A percentile compares a stretch with the other conserved stretches of the same genome.
phyloP scores from a whole-genome alignment of 371 early-diverging fungal genomes.

The Haplosporangium sp. region DNA sequence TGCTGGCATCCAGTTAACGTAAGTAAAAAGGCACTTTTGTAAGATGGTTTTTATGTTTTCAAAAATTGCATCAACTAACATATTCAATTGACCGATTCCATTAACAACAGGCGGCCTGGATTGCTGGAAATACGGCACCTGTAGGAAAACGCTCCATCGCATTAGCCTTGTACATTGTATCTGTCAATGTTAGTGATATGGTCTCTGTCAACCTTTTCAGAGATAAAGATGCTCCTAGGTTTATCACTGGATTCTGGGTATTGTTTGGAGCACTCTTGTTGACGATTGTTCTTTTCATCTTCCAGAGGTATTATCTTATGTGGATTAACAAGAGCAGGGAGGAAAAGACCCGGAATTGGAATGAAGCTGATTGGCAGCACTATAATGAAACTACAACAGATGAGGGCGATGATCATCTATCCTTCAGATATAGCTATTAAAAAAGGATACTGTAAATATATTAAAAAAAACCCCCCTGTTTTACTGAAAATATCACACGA shows the following conservation, averaged over 20 bases:
- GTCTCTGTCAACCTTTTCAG: constrained; percentile 61
- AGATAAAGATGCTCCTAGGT: constrained; percentile 45
- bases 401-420: constrained; percentile 48
- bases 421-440: constrained; percentile 44
- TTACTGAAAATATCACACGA: too few species aligned
- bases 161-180: constrained; percentile 58
- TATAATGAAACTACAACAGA: constrained; percentile 46
- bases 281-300: constrained; percentile 49
- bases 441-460: not conserved
- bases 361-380: constrained; percentile 34
- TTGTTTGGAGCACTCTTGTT: constrained; percentile 38
- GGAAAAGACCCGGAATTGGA: constrained; percentile 36
- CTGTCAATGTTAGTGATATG: constrained; percentile 59
- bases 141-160: constrained; percentile 62
- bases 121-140: constrained; percentile 63
- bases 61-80: too few species aligned
- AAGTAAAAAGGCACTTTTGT: constrained; percentile 5
- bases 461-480: too few species aligned
- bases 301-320: constrained; percentile 43
- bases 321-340: constrained; percentile 30
- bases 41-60: too few species aligned
- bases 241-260: constrained; percentile 43
- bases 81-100: too few species aligned
- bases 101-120: constrained; percentile 60
- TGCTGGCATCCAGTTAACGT: constrained; percentile 57